phyloP scores from a whole-genome alignment of 371 early-diverging fungal species.

The Apophysomyces variabilis region DNA sequence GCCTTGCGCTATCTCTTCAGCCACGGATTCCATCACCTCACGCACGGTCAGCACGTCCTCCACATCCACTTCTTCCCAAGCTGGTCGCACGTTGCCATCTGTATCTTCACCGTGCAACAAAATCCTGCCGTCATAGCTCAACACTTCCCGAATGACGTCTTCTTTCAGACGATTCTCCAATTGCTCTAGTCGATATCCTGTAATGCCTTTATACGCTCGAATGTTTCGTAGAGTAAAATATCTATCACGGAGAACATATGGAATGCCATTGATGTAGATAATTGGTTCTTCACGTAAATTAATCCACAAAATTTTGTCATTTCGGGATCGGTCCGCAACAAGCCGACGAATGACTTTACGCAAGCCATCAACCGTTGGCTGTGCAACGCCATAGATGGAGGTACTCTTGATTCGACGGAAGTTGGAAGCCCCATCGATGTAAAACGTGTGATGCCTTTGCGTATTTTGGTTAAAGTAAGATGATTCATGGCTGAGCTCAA shows the following conservation, averaged over 20 bases:
- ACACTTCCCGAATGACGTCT: slow-evolving; percentile 67
- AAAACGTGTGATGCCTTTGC: slow-evolving; percentile 40
- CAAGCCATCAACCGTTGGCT: slow-evolving; percentile 73
- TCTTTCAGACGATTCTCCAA: slow-evolving; percentile 72
- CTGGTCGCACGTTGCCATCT: slow-evolving; percentile 51
- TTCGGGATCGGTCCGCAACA: slow-evolving; percentile 25
- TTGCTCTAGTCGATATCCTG: slow-evolving; percentile 64
- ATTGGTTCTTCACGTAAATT: slow-evolving; percentile 80
- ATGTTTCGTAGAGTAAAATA: slow-evolving; percentile 69
- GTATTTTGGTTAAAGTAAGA: slow-evolving; percentile 4
- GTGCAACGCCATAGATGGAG: slow-evolving; percentile 69
- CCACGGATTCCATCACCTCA: slow-evolving; percentile 56
- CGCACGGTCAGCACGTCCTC: slow-evolving; percentile 60
- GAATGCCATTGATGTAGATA: slow-evolving; percentile 74
- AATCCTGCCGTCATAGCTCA: slow-evolving; percentile 58
- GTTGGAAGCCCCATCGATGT: slow-evolving; percentile 50
- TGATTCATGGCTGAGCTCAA: background rate
- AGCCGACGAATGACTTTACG: slow-evolving; percentile 49
- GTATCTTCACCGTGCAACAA: slow-evolving; percentile 67
- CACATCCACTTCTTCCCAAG: slow-evolving; percentile 65
- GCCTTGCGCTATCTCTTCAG: slow-evolving; percentile 24
- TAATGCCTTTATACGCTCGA: slow-evolving; percentile 73
- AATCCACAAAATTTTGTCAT: slow-evolving; percentile 66
- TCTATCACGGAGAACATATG: slow-evolving; percentile 77
- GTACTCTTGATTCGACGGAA: slow-evolving; percentile 53